phyloP scores from a whole-genome alignment of 768 basidiomycete species.

The Chiua virens region DNA sequence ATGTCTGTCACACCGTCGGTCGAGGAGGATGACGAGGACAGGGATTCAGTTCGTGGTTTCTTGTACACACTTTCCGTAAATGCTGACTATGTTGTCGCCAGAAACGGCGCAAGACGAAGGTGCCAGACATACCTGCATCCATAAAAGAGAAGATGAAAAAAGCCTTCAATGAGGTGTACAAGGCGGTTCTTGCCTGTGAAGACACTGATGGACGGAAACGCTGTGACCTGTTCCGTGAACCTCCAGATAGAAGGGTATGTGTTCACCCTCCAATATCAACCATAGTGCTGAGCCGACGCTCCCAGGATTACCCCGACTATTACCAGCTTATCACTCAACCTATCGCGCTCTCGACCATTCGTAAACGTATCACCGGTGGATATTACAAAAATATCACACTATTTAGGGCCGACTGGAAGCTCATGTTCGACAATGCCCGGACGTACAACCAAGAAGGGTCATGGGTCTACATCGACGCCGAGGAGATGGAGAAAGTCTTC shows the following conservation, averaged over 20 bases:
- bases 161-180: conserved; percentile 72
- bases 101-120: conserved; percentile 86
- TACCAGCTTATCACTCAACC: conserved; percentile 86
- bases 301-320: conserved; percentile 90
- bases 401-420: conserved; percentile 77
- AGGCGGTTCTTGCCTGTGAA: conserved; percentile 70
- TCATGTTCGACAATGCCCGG: conserved; percentile 94
- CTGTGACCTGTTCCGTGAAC: conserved; percentile 83
- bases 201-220: conserved; percentile 75
- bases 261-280: background rate
- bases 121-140: conserved; percentile 54
- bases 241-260: conserved; percentile 75
- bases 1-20: conserved; percentile 77
- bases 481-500: conserved; percentile 92
- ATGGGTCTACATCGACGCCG: conserved; percentile 92
- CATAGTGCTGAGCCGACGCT: conserved; percentile 11
- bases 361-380: conserved; percentile 65
- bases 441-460: conserved; percentile 94
- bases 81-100: conserved; percentile 30
- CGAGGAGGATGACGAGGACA: conserved; percentile 79
- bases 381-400: conserved; percentile 73
- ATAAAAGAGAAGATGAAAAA: conserved; percentile 81
- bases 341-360: conserved; percentile 84
- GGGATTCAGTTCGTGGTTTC: conserved; percentile 54
- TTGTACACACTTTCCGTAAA: background rate